Evolutionary conservation across 768 basidiomycete genomes (phyloP).

Genomic region (Stropharia rugosoannulata): DNA sequence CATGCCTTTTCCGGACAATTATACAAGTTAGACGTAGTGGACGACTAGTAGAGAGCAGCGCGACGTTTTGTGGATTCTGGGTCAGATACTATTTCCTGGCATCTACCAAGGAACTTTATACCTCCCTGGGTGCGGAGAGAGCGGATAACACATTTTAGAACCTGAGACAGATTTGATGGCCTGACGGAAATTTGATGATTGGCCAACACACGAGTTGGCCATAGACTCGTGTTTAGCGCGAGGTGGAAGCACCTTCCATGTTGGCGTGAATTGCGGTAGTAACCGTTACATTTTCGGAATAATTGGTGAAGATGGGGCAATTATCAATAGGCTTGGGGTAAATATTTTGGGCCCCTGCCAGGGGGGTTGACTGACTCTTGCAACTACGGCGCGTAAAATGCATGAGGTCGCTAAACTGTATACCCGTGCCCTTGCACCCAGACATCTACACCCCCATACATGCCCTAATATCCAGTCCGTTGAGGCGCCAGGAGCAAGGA

Average conservation of each 20-base stretch:
- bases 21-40: slow-evolving; percentile 24
- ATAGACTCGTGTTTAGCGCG: slow-evolving; percentile 25
- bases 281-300: slow-evolving; percentile 20
- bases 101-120: slow-evolving; percentile 21
- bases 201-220: slow-evolving; percentile 22
- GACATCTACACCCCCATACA: neutral
- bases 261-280: slow-evolving; percentile 12
- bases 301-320: slow-evolving; percentile 15
- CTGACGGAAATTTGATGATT: slow-evolving; percentile 25
- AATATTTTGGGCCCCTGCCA: neutral
- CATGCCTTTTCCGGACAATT: slow-evolving; percentile 41
- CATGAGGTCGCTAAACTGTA: too few species aligned
- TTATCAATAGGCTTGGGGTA: slow-evolving; percentile 9
- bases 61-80: slow-evolving; percentile 11
- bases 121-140: slow-evolving; percentile 23
- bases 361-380: too few species aligned
- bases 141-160: slow-evolving; percentile 27
- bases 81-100: slow-evolving; percentile 9
- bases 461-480: neutral
- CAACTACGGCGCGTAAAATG: too few species aligned
- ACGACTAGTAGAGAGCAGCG: slow-evolving; percentile 20
- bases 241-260: slow-evolving; percentile 20
- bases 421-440: neutral
- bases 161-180: slow-evolving; percentile 28
- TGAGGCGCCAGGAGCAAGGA: neutral